Base-by-base conservation (phyloP, 768 basidiomycete genomes). In the Russula dissimulans region DNA sequence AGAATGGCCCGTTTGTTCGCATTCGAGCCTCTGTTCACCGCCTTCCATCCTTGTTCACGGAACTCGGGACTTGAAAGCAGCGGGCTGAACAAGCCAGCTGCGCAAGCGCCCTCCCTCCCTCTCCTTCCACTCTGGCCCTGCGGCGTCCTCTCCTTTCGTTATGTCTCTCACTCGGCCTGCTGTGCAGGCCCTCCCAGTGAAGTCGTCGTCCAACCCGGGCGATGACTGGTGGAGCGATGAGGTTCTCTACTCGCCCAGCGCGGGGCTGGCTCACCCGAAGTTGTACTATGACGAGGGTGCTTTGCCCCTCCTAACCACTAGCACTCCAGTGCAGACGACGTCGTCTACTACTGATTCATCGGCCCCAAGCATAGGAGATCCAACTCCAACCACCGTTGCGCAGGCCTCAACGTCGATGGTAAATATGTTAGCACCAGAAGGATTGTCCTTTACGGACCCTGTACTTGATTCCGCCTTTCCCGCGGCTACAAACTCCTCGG, bases 151-250 rank as follows among this genome's bases (percentile, higher is more conserved):
- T 31, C 52, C 26, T 54, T 45, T 45, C 58, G 4, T 34, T 32
- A 60, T 60, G 62, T 46, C 38, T 45, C 48, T 46, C 29, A 18
- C 38, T 47, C 44, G 18, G 26, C 62, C 64, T 59, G 62, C 64
- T 59, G 62, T n/a, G 64, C 61, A 49, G 57, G 61, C 47, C 26
- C 41, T 22, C 15, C 50, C 51, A 42, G 26, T 18, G 50, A 51
- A 45, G 9, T 53, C n/a, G 15, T 49, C 32, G 52, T 51, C 29
- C 36, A n/a, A 9, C 47, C 31, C 44, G 54, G 48, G 43, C 41
- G 34, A 26, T 10, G 29, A 5, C 18, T n/a, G 15, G 7, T 18
- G 10, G 54, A 14, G 5, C 11, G 17, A 5, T 10, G 4, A 31
- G 3, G 22, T 22, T 4, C 7, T 5, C 8, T 29, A 14, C 56